These are phyloP conservation scores for Stachybotrys echinatus DNA, from an alignment of 2,329 filamentous ascomycete genomes.

Conservation along the genomic window DNA sequence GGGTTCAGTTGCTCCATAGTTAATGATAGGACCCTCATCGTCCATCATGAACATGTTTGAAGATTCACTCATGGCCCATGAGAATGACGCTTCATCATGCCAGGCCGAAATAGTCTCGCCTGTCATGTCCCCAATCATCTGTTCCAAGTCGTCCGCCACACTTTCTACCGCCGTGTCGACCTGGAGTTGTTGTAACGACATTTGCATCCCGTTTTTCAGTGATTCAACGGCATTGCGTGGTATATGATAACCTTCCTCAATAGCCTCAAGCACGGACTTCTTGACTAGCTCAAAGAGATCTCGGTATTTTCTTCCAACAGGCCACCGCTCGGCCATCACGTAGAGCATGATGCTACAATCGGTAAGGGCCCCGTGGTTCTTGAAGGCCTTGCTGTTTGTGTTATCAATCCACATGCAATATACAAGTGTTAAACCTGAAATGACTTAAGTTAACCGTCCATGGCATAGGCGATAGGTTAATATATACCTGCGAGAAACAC, in stretches of 20 bases:
- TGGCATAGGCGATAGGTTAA: background rate
- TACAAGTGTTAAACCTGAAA: background rate
- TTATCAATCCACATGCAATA: background rate
- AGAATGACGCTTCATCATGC: background rate
- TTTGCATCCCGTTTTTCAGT: background rate
- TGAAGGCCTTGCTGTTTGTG: background rate
- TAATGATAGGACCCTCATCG: too few species aligned
- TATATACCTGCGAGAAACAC: background rate
- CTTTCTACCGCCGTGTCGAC: background rate
- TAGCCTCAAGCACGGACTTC: background rate
- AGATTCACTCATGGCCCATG: background rate
- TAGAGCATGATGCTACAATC: background rate
- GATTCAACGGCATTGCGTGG: background rate
- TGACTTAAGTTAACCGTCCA: background rate
- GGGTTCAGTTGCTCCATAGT: too few species aligned
- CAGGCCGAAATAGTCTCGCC: background rate
- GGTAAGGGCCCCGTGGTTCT: background rate
- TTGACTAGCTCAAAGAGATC: background rate
- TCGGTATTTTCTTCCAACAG: background rate
- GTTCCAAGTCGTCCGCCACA: background rate
- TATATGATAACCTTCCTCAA: background rate
- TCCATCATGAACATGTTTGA: background rate
- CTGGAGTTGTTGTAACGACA: background rate
- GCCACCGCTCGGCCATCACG: background rate
- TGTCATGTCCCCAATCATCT: background rate